Conservation (phyloP, 2,329 filamentous ascomycete species). For the Phyllachora maydis region DNA sequence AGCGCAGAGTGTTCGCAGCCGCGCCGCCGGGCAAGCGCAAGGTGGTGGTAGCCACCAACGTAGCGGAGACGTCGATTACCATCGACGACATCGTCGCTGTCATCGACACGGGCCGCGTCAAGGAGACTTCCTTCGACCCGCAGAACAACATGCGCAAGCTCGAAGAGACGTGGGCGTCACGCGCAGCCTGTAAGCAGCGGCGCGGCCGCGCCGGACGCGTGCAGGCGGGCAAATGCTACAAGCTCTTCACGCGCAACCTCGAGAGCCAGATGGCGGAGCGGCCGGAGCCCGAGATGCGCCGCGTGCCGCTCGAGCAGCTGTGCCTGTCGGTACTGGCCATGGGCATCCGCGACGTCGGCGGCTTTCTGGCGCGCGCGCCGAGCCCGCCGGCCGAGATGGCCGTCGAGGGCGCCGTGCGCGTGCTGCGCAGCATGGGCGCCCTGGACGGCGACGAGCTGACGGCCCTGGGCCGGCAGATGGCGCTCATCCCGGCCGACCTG, state of each 20-base stretch:
- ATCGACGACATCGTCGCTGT: conserved; percentile 95
- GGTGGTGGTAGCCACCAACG: conserved; percentile 86
- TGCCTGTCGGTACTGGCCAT: conserved; percentile 90
- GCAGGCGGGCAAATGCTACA: conserved; percentile 79
- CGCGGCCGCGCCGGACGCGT: conserved; percentile 88
- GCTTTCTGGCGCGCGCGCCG: conserved; percentile 67
- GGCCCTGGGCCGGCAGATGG: conserved; percentile 78
- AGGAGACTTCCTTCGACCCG: conserved; percentile 87
- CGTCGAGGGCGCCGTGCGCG: conserved; percentile 63
- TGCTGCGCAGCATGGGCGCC: conserved; percentile 72
- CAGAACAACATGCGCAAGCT: conserved; percentile 86
- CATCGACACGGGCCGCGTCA: conserved; percentile 86
- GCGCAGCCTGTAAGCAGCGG: conserved; percentile 83
- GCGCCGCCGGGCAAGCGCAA: conserved; percentile 70
- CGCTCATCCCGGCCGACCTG: conserved; percentile 84
- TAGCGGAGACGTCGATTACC: conserved; percentile 95
- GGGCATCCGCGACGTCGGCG: conserved; percentile 65
- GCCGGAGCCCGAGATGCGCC: conserved; percentile 81
- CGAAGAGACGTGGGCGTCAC: conserved; percentile 87
- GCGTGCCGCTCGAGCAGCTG: conserved; percentile 83
- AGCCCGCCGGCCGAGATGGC: conserved; percentile 75
- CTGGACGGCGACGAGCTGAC: conserved; percentile 74
- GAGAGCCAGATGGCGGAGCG: conserved; percentile 74
- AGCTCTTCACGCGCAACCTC: conserved; percentile 74
- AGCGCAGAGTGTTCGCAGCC: conserved; percentile 64